A percentile compares a stretch with the other conserved stretches of the same genome.
Conservation (phyloP, 2,329 filamentous ascomycete species). For the Blastomyces gilchristii region DNA sequence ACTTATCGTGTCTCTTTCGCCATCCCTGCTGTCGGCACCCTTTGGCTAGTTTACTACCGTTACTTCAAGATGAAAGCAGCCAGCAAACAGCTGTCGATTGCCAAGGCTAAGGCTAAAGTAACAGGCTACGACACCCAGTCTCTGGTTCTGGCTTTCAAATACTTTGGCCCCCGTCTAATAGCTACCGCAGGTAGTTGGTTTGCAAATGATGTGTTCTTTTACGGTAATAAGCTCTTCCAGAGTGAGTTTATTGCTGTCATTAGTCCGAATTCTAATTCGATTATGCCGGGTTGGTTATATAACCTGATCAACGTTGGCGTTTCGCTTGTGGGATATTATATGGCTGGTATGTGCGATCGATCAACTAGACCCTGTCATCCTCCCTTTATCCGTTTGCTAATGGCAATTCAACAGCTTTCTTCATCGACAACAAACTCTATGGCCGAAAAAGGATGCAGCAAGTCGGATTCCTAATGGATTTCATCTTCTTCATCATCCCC, state of each 20-base stretch:
- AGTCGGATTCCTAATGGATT: conserved; percentile 83
- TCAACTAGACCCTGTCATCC: too few species aligned
- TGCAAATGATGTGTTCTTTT: conserved; percentile 97
- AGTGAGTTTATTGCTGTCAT: conserved; percentile 79
- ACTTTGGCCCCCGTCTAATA: conserved; percentile 78
- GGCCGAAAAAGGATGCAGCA: conserved; percentile 96
- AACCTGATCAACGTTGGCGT: conserved; percentile 86
- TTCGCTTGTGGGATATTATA: conserved; percentile 78
- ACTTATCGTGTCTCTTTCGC: conserved; percentile 89
- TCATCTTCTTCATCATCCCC: conserved; percentile 85
- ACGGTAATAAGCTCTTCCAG: conserved; percentile 98
- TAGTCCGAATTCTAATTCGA: conserved; percentile 54
- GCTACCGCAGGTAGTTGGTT: conserved; percentile 89
- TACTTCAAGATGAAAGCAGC: conserved; percentile 88
- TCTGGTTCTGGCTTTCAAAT: conserved; percentile 62
- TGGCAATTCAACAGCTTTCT: conserved; percentile 39
- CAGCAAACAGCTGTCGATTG: conserved; percentile 66
- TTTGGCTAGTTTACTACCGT: conserved; percentile 95
- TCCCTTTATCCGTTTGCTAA: background rate
- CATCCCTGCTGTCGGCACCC: conserved; percentile 76
- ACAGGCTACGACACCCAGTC: conserved; percentile 90
- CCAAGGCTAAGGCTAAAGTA: conserved; percentile 77
- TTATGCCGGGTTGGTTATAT: conserved; percentile 85
- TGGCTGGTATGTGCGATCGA: conserved; percentile 46
- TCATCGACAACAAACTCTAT: conserved; percentile 95